Base-by-base conservation (phyloP, 2,329 filamentous ascomycete genomes). In the Sphaerulina musiva region DNA sequence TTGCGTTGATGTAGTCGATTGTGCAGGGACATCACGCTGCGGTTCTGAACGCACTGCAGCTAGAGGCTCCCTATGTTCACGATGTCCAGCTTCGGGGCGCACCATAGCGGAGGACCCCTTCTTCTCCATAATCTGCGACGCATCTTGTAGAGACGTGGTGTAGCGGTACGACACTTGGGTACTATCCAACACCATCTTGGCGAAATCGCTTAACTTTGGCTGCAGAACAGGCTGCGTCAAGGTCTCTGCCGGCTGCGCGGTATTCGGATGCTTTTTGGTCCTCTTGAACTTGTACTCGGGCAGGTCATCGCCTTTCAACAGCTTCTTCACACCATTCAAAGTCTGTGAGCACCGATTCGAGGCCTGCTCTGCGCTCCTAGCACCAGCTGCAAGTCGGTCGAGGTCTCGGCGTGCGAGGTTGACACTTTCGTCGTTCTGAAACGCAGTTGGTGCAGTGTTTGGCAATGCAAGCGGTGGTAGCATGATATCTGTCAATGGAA, bases 351-450 rank as follows among this genome's bases (percentile, higher is more conserved):
- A 74, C 59, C 82, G 80, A 66, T 81, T 80, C 17, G 86, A 84
- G 31, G 78, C 77, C 42, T 80, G 78, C 46, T 77, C 74, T 23
- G 80, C 73, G 57, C 75, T 79, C 40, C 76, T 72, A 55, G 85
- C 83, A 68, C 92, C 87, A 59, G 77, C 76, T 66, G 93, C 90
- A 46, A 96, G 73, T 44, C 79, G 79, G 61, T 86, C 82, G 62
- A 91, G 69, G 39, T 78, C 74, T 61, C 74, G 75, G 57, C 53
- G 58, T 26, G 59, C 61, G 10, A 55, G 46, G 32, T 59, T 53
- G 17, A 62, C 52, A 11, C 64, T 59, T 20, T 59, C 59, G 48
- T 49, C 53, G 43, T 62, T 53, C 29, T 53, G 54, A 46, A 72
- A 69, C 44, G 67, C 58, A 5, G 72, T 67, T 34, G 73, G 65